A percentile compares a stretch with the other conserved stretches of the same genome.
Conservation (phyloP, 2,329 filamentous ascomycete genomes). For the Zymoseptoria pseudotritici region DNA sequence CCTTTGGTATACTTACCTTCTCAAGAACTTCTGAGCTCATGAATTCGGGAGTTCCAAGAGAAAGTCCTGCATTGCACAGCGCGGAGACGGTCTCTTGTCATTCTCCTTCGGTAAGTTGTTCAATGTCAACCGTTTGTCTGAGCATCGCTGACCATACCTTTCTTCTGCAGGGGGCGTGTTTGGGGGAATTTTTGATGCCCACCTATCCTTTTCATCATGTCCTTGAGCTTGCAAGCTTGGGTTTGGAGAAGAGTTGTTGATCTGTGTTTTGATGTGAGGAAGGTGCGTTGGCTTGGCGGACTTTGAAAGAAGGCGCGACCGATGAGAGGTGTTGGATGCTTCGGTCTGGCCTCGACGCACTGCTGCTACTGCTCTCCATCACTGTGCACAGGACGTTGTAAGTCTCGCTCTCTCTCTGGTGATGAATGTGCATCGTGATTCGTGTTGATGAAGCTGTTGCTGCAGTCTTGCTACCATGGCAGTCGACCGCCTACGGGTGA, state of each 20-base stretch:
- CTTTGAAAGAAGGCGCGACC: not conserved
- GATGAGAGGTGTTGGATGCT: too few relatives aligned
- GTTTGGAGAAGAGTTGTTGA: not conserved
- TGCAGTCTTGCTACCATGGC: not conserved
- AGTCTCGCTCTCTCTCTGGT: not conserved
- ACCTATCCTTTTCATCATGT: not conserved
- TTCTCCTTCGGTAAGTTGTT: not conserved
- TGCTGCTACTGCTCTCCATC: not conserved
- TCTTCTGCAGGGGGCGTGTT: not conserved
- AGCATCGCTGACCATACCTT: too few relatives aligned
- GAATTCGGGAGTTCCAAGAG: not conserved
- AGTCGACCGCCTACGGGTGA: not conserved
- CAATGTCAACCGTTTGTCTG: too few relatives aligned
- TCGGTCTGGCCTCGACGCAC: too few relatives aligned
- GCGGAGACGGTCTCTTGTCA: not conserved
- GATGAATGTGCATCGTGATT: not conserved
- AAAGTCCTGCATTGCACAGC: conserved; percentile 1
- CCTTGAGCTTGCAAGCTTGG: not conserved
- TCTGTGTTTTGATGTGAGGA: not conserved
- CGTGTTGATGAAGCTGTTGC: not conserved
- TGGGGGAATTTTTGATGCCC: not conserved
- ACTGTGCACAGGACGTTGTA: not conserved
- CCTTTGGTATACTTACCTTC: not conserved
- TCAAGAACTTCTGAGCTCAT: not conserved
- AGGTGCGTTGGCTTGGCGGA: not conserved